phyloP scores from a whole-genome alignment of 2,329 filamentous ascomycete genomes.

The Epichloe uncinata region DNA sequence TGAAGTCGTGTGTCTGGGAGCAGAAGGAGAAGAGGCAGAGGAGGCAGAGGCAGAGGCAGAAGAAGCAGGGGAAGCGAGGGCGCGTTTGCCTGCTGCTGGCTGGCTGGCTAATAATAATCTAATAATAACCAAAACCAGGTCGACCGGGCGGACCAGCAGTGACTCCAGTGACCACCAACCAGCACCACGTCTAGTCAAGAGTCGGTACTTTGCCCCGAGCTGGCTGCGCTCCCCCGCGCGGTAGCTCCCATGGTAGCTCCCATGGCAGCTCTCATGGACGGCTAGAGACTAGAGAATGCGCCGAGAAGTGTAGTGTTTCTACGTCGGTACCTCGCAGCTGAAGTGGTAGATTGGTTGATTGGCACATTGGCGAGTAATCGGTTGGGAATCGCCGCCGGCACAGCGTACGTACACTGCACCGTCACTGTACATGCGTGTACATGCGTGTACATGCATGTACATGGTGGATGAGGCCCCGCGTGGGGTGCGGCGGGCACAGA shows the following conservation, averaged over 20 bases:
- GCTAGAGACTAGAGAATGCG: background rate
- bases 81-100: background rate
- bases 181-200: too few species aligned
- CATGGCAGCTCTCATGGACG: background rate
- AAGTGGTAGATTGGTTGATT: too few species aligned
- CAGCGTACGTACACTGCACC: too few species aligned
- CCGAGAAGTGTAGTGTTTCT: too few species aligned
- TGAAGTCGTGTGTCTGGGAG: background rate
- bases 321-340: too few species aligned
- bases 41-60: background rate
- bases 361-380: too few species aligned
- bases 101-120: too few species aligned
- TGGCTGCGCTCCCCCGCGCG: constrained; percentile 1
- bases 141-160: background rate
- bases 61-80: background rate
- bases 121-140: background rate
- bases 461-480: background rate
- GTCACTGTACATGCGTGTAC: too few species aligned
- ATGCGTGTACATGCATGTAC: too few species aligned
- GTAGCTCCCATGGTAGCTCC: too few species aligned
- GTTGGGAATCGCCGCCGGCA: too few species aligned
- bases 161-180: too few species aligned
- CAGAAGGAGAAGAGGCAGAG: background rate
- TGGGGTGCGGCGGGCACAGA: background rate
- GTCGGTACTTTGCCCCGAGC: background rate